A percentile compares a stretch with the other conserved stretches of the same genome.
Evolutionary conservation across 306 rosid genomes (phyloP).

Genomic region (Ammopiptanthus mongolicus): DNA sequence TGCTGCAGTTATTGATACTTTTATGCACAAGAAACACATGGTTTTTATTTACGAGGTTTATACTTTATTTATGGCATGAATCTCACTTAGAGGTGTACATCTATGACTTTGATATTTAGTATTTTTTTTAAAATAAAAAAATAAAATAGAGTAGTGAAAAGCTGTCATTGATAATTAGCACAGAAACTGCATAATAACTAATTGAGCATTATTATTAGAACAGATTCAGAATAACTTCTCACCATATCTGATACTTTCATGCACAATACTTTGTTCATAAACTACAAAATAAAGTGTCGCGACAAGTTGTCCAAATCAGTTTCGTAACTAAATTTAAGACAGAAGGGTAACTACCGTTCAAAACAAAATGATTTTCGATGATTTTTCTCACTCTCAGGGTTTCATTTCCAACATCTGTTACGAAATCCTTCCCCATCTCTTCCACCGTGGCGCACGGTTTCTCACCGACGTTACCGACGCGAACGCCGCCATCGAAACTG

Average conservation of each 20-base stretch:
- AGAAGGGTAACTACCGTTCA: constrained; percentile 44
- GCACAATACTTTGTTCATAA: background rate
- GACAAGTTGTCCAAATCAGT: background rate
- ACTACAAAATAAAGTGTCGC: background rate
- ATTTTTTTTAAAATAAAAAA: background rate
- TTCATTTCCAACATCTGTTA: constrained; percentile 34
- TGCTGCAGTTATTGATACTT: no score
- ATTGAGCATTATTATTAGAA: background rate
- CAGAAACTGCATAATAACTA: background rate
- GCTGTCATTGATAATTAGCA: background rate
- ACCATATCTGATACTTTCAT: no score
- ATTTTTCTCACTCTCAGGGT: constrained; percentile 59
- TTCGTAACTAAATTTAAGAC: background rate
- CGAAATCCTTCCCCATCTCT: constrained; percentile 70
- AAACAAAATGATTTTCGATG: constrained; percentile 54
- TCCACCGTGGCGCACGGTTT: constrained; percentile 76
- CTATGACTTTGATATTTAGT: background rate
- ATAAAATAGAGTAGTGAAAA: background rate
- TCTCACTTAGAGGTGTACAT: background rate
- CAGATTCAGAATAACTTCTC: background rate
- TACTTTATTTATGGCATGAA: no score
- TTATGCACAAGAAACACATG: no score
- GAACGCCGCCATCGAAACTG: constrained; percentile 5
- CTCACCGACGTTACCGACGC: background rate
- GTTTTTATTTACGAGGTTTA: no score